phyloP scores from a whole-genome alignment of 129 eudicot genomes.

The Glebionis coronaria region DNA sequence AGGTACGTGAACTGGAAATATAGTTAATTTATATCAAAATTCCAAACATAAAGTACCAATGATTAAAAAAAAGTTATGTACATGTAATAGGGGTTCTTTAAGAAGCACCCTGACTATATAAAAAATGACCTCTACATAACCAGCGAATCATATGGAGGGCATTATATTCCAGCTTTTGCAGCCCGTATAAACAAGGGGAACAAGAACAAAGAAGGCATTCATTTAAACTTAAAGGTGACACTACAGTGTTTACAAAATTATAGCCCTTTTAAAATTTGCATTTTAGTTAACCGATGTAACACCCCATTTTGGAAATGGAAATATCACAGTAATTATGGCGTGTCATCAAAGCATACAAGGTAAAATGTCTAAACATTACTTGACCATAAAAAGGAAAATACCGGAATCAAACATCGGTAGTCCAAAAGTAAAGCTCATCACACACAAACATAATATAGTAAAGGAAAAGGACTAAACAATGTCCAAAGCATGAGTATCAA shows the following conservation, averaged over 20 bases:
- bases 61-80: not conserved
- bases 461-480: too few species aligned
- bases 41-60: not conserved
- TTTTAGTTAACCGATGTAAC: too few species aligned
- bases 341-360: too few species aligned
- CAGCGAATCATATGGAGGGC: conserved; percentile 93
- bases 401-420: too few species aligned
- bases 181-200: conserved; percentile 72
- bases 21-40: not conserved
- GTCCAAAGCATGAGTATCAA: too few species aligned
- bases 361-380: too few species aligned
- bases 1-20: conserved; percentile 34
- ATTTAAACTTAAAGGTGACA: conserved; percentile 60
- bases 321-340: too few species aligned
- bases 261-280: not conserved
- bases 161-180: conserved; percentile 87
- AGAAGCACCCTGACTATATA: conserved; percentile 57
- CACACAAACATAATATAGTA: too few species aligned
- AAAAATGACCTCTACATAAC: conserved; percentile 69
- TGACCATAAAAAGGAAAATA: too few species aligned
- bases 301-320: too few species aligned
- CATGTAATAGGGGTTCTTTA: conserved; percentile 54
- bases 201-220: conserved; percentile 62
- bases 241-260: not conserved
- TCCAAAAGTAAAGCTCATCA: too few species aligned